Base-by-base conservation (phyloP, 192 early-diverging fungal genomes). In the Coemansia sp. region DNA sequence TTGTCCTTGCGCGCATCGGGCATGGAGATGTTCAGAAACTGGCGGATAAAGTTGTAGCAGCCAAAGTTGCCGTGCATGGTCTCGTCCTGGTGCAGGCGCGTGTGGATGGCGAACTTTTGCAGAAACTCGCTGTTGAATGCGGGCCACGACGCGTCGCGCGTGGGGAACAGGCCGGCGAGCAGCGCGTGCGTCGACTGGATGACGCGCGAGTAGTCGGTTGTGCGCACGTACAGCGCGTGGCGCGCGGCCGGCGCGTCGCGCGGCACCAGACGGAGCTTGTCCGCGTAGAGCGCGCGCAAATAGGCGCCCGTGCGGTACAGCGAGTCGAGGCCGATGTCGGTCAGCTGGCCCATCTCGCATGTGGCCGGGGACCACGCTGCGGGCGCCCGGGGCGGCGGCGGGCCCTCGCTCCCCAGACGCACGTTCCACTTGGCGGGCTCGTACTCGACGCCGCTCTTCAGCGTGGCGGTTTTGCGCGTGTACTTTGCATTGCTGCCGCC, bases 111-210 rank as follows among this genome's bases (percentile, higher is more conserved):
- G 42, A 61, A 66, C 29, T 17, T 39, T 0, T 10, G 28, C 36
- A 67, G 50, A 22, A 66, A 73, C 0, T 54, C 45, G 2, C 5
- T 22, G 50, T 66, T 48, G 26, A 73, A 73, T 0, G 45, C 12
- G 0, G 58, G 28, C 58, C 50, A 39, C 21, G 22, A 32, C 25
- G 55, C 47, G 14, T 32, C 27, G 25, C 44, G 21, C 15, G 15
- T 12, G 20, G 70, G 70, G 56, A 72, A 81, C 42, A 87, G 55
- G 0, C 85, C 83, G 10, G 67, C 60, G 0, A 87, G 45, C 12
- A 87, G 71, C 64, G 80, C 79, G 42, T 83, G 81, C 2, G 85
- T 71, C 8, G 75, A 81, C 50, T 87, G 84, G 50, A 87, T 64
- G 4, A 84, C 84, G 30, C 85, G 74, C 21, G 82, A 64, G 60